phyloP scores from a whole-genome alignment of 306 rosid species.

The Coriaria nepalensis region DNA sequence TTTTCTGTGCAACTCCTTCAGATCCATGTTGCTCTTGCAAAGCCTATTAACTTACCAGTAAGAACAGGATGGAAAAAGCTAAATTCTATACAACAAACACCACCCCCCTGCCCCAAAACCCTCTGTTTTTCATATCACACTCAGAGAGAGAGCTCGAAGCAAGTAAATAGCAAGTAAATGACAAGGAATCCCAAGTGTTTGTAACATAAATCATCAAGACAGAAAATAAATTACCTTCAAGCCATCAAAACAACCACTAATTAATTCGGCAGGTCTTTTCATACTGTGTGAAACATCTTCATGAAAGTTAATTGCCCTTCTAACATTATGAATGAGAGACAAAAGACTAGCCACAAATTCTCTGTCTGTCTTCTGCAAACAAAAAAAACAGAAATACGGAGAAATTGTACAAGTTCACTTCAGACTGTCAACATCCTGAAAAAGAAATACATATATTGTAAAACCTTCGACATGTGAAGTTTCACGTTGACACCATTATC shows the following conservation, averaged over 20 bases:
- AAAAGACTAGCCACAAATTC: slow-evolving; percentile 34
- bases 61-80: slow-evolving; percentile 6
- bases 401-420: neutral
- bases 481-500: slow-evolving; percentile 36
- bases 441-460: too few species aligned
- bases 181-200: too few species aligned
- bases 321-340: slow-evolving; percentile 40
- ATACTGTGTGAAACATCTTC: slow-evolving; percentile 35
- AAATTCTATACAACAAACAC: neutral
- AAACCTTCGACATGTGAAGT: slow-evolving; percentile 70
- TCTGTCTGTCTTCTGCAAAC: slow-evolving; percentile 61
- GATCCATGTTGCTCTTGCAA: slow-evolving; percentile 53
- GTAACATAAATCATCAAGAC: slow-evolving; percentile 1
- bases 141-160: neutral
- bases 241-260: slow-evolving; percentile 57
- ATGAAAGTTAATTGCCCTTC: slow-evolving; percentile 61
- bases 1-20: slow-evolving; percentile 43
- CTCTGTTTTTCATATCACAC: too few species aligned
- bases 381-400: neutral
- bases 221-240: slow-evolving; percentile 35
- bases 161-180: too few species aligned
- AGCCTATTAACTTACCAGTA: slow-evolving; percentile 24
- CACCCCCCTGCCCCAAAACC: too few species aligned
- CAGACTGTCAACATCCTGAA: neutral
- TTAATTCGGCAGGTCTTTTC: slow-evolving; percentile 54